Evolutionary conservation across 2,329 filamentous ascomycete genomes (phyloP).

Genomic region (Epichloe amarillans): DNA sequence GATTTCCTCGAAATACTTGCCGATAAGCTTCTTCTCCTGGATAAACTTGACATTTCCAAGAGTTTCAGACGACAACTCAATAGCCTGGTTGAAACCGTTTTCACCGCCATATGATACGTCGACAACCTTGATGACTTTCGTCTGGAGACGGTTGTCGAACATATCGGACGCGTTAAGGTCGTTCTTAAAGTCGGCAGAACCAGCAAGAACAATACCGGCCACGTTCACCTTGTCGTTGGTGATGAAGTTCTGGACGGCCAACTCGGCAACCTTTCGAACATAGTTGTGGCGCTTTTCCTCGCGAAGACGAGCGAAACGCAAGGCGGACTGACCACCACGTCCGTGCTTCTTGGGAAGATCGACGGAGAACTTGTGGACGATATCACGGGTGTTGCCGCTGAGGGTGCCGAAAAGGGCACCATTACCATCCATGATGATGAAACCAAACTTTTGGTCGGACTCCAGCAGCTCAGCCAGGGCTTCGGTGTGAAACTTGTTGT

Average conservation of each 20-base stretch:
- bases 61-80: conserved; percentile 88
- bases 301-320: conserved; percentile 98
- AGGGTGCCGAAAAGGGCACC: conserved; percentile 93
- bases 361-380: conserved; percentile 96
- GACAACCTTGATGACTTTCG: conserved; percentile 98
- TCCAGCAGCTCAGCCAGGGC: conserved; percentile 92
- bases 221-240: conserved; percentile 98
- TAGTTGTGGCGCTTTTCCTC: conserved; percentile 99
- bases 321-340: conserved; percentile 97
- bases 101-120: conserved; percentile 98
- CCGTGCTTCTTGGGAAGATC: conserved; percentile 99
- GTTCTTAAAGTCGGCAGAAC: conserved; percentile 99
- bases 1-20: conserved; percentile 98
- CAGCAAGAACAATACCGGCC: conserved; percentile 84
- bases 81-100: conserved; percentile 99
- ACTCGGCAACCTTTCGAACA: conserved; percentile 93
- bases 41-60: conserved; percentile 99
- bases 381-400: conserved; percentile 91
- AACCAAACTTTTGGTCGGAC: conserved; percentile 97
- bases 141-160: conserved; percentile 81
- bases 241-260: conserved; percentile 98
- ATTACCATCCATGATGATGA: conserved; percentile 99
- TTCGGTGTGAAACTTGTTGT: conserved; percentile 99
- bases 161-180: conserved; percentile 95
- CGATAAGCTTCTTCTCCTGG: conserved; percentile 99